Evolutionary conservation across 2,329 filamentous ascomycete species (phyloP).

Genomic region (Fusarium tjaetaba): DNA sequence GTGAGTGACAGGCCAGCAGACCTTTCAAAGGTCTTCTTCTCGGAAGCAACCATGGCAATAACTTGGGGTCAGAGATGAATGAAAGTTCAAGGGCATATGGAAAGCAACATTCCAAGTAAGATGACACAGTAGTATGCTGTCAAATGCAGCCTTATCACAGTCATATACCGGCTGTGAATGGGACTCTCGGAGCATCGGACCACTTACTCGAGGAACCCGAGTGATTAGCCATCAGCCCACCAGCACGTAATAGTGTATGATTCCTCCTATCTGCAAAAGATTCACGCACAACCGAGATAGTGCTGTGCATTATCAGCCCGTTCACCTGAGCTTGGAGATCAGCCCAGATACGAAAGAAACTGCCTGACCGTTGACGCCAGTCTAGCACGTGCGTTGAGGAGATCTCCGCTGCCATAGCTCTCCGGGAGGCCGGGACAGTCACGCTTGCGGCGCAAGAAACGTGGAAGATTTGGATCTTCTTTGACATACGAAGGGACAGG

Average conservation of each 20-base stretch:
- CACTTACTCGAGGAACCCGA: neutral
- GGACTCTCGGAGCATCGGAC: neutral
- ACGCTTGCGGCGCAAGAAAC: neutral
- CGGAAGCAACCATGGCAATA: neutral
- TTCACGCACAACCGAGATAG: neutral
- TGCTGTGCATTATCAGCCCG: conserved; percentile 2
- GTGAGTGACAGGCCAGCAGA: conserved; percentile 27
- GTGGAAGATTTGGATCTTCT: neutral
- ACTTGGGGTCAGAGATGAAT: conserved; percentile 1
- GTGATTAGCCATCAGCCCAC: conserved; percentile 3
- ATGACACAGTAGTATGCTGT: neutral
- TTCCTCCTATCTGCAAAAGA: neutral
- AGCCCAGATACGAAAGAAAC: neutral
- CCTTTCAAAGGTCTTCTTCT: neutral
- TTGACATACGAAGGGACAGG: neutral
- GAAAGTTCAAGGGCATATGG: neutral
- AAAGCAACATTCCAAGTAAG: neutral
- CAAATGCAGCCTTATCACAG: neutral
- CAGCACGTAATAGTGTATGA: neutral
- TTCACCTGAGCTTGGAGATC: neutral
- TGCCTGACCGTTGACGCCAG: neutral
- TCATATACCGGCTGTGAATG: conserved; percentile 10
- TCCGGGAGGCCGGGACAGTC: neutral
- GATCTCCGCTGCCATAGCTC: neutral
- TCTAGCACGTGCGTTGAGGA: neutral